Conservation (phyloP, 2,329 filamentous ascomycete genomes). For the Fusarium mundagurra region DNA sequence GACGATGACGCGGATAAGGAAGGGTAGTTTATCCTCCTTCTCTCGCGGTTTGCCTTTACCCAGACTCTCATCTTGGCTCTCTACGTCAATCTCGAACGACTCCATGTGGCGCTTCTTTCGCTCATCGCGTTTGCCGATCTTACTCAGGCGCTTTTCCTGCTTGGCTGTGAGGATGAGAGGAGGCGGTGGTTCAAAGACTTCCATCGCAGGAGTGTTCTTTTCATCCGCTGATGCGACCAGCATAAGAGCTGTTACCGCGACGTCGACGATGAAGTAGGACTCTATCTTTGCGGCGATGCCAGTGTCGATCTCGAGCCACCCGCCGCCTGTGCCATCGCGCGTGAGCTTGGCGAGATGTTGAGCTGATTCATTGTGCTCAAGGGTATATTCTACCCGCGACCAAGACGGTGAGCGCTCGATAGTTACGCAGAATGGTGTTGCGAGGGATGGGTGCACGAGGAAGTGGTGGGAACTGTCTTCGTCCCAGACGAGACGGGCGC, state of each 20-base stretch:
- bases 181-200: constrained; percentile 70
- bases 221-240: constrained; percentile 68
- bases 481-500: constrained; percentile 77
- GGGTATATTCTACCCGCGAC: constrained; percentile 70
- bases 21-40: constrained; percentile 60
- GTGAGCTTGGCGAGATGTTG: constrained; percentile 69
- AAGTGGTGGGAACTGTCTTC: constrained; percentile 68
- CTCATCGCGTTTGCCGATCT: constrained; percentile 45
- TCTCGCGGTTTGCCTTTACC: constrained; percentile 51
- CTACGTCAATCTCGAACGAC: constrained; percentile 69
- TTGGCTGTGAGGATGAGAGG: constrained; percentile 37
- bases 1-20: constrained; percentile 58
- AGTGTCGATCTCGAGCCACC: constrained; percentile 71
- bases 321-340: constrained; percentile 67
- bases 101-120: constrained; percentile 57
- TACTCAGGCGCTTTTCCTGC: constrained; percentile 44
- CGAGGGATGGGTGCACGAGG: constrained; percentile 70
- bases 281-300: constrained; percentile 68
- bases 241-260: constrained; percentile 68
- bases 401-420: constrained; percentile 67
- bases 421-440: constrained; percentile 70
- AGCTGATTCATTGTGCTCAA: constrained; percentile 72
- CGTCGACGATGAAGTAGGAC: constrained; percentile 70
- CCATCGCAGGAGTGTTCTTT: constrained; percentile 54
- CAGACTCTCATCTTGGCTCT: constrained; percentile 65